Evolutionary conservation across 2,329 filamentous ascomycete species (phyloP).

Genomic region (Fusarium buharicum): DNA sequence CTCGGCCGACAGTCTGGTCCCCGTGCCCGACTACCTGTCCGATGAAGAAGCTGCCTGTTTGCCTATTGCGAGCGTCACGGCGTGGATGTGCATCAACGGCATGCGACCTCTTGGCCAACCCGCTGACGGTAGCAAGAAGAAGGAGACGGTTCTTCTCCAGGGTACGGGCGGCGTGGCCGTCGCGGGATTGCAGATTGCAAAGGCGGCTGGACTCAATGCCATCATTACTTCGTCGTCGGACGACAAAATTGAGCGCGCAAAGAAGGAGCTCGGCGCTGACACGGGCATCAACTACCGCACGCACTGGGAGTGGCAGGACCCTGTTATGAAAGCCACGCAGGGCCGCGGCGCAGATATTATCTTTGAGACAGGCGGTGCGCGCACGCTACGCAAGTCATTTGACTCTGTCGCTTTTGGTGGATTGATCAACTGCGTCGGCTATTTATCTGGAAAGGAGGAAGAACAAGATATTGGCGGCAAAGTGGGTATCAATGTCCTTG

Average conservation of each 20-base stretch:
- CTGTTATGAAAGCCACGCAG: constrained; percentile 58
- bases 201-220: constrained; percentile 60
- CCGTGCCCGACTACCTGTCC: constrained; percentile 64
- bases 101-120: constrained; percentile 64
- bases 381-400: constrained; percentile 64
- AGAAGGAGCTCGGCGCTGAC: constrained; percentile 60
- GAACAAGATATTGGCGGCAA: constrained; percentile 52
- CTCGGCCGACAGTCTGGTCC: constrained; percentile 64
- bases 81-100: constrained; percentile 73
- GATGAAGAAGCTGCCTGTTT: constrained; percentile 70
- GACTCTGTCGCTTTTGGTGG: constrained; percentile 65
- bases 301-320: constrained; percentile 61
- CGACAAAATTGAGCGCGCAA: constrained; percentile 59
- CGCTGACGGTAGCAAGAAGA: constrained; percentile 35
- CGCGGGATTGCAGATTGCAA: constrained; percentile 64
- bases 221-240: constrained; percentile 67
- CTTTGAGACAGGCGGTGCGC: constrained; percentile 64
- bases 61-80: constrained; percentile 70
- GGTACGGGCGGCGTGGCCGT: constrained; percentile 66
- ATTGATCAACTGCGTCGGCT: constrained; percentile 62
- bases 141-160: constrained; percentile 59
- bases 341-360: constrained; percentile 63
- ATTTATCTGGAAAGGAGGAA: constrained; percentile 65
- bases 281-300: constrained; percentile 65
- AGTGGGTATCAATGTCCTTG: constrained; percentile 68